Conservation (phyloP, 1,284 basidiomycete genomes). For the Sporisorium reilianum region DNA sequence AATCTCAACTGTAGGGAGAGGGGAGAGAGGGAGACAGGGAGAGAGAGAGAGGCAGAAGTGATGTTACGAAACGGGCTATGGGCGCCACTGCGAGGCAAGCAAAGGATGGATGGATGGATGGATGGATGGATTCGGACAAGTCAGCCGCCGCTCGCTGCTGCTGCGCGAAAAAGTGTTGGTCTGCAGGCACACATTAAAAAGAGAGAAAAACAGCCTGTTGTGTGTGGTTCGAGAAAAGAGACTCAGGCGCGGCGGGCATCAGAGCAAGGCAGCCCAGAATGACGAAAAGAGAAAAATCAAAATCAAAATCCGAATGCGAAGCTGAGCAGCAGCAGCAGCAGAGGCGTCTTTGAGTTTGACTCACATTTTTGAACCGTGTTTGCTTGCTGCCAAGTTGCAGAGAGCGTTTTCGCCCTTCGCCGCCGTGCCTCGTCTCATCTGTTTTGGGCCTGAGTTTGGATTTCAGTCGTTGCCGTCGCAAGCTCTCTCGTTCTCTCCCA, state of each 20-base stretch:
- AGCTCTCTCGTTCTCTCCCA: background rate
- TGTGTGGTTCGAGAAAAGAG: too few relatives aligned
- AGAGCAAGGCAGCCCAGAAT: background rate
- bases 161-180: constrained; percentile 43
- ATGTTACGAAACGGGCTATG: constrained; percentile 5
- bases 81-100: background rate
- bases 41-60: constrained; percentile 1
- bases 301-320: constrained; percentile 9
- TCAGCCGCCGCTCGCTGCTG: background rate
- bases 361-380: constrained; percentile 3
- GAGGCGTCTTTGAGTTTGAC: constrained; percentile 9
- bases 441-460: constrained; percentile 5
- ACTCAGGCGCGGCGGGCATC: too few relatives aligned
- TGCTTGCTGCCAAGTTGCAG: background rate
- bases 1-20: background rate
- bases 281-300: background rate
- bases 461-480: constrained; percentile 1
- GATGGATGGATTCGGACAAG: constrained; percentile 17
- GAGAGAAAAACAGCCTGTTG: constrained; percentile 2
- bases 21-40: background rate
- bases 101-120: constrained; percentile 20
- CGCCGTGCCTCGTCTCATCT: background rate
- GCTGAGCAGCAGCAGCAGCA: constrained; percentile 7
- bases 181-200: constrained; percentile 33
- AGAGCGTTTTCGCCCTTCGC: too few relatives aligned